Evolutionary conservation across 108 stramenopile genomes (phyloP), one percentile per base, ranked within the genome.

Genomic region (Nannochloropsis granulata): DNA sequence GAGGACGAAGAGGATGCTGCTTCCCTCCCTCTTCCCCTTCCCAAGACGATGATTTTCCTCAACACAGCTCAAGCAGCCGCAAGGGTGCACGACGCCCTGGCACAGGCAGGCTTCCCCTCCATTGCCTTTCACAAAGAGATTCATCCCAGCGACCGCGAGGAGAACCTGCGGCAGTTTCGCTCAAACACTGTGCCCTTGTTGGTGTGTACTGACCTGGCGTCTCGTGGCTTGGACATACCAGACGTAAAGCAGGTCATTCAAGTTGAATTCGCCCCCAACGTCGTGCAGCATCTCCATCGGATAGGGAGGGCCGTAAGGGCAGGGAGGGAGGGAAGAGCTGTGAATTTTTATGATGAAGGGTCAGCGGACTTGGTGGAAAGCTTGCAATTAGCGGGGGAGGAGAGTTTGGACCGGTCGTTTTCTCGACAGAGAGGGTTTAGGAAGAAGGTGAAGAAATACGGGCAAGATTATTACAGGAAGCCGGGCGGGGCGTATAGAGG

Each of bases 81-180:
- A 23, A 13, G 13, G 16, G 85, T 85, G 44, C 13, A 46, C 23
- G 83, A 25, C 56, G 84, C 82, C 19, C 88, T 90, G 21, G 79
- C 44, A 5, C 82, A 84, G 23, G 94, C 92, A 25, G 96, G 95
- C 14, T 84, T 97, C 44, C 82, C 88, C 14, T 91, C 93, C 24
- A 91, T 94, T 16, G 91, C 92, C 8, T 96, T 94, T 88, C 96
- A 96, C 89, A 94, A 95, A 82, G 93, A 94, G 44, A 86, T 94
- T 21, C 85, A 89, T 24, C 85, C 94, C 83, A 86, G 86, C 12
- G 94, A 96, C 85, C 92, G 96, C 88, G 84, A 93, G 79, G 88
- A 91, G 79, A 93, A 94, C 84, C 92, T 98, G 78, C 93, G 94
- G 44, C 89, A 86, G 43, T 96, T 98, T 81, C 92, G 95, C 78